These are phyloP conservation scores for Cadophora sp. DNA, from an alignment of 2,329 filamentous ascomycete genomes.

Conservation along the genomic window DNA sequence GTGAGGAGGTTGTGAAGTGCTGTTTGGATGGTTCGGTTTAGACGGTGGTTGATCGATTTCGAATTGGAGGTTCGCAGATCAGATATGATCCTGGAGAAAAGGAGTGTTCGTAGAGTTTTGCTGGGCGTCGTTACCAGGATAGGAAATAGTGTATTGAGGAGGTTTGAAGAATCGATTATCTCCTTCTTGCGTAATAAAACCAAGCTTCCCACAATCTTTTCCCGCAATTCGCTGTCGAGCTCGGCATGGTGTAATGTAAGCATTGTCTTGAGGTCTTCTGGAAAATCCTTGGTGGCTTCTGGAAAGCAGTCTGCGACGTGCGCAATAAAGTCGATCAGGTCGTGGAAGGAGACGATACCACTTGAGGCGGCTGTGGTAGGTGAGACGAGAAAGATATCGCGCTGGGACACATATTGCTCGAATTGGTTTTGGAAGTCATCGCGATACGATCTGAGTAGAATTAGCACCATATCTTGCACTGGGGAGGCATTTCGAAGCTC, in stretches of 20 bases:
- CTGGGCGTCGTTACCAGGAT: constrained; percentile 91
- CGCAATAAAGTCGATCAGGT: constrained; percentile 91
- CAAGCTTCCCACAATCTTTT: constrained; percentile 92
- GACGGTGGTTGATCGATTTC: constrained; percentile 86
- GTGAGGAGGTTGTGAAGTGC: constrained; percentile 91
- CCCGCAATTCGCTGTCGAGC: constrained; percentile 83
- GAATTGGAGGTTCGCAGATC: constrained; percentile 89
- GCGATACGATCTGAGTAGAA: constrained; percentile 72
- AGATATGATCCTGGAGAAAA: constrained; percentile 91
- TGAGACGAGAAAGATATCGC: constrained; percentile 88
- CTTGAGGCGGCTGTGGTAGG: constrained; percentile 79
- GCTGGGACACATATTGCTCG: constrained; percentile 88
- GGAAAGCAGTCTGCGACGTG: constrained; percentile 96
- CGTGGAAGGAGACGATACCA: constrained; percentile 83
- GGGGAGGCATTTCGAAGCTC: constrained; percentile 45
- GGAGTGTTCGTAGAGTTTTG: constrained; percentile 82
- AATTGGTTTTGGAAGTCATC: constrained; percentile 90
- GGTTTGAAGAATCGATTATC: constrained; percentile 81
- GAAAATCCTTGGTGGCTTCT: constrained; percentile 76
- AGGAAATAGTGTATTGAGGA: constrained; percentile 92
- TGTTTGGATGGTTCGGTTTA: constrained; percentile 93
- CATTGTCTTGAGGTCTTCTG: constrained; percentile 81
- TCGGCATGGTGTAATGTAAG: constrained; percentile 82
- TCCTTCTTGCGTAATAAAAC: constrained; percentile 91
- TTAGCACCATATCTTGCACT: constrained; percentile 19